Evolutionary conservation across 2,329 filamentous ascomycete species (phyloP), one percentile per base, ranked within the genome.

Genomic region (Ciborinia camelliae): DNA sequence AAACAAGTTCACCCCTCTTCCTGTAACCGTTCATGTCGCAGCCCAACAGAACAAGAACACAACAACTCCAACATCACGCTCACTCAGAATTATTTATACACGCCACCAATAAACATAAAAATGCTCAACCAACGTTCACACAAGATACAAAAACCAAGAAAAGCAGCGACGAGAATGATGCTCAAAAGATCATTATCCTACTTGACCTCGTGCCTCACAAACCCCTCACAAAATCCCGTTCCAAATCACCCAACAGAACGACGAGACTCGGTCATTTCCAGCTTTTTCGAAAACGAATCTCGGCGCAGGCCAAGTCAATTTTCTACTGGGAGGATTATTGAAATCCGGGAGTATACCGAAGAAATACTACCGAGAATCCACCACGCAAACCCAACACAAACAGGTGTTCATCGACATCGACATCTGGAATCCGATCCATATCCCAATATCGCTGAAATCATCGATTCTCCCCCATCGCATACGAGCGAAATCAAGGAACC

Each of bases 321-420:
- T n/a, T 12, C 18, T n/a, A 30, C 37, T 5, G 5, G 26, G 6
- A 9, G 12, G 1, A 2, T 28, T 14, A n/a, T n/a, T 18, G 10
- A 43, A 1, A 14, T 30, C 2, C 7, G 9, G 10, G 26, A 41
- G 30, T 0, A 30, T 39, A 18, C 35, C 1, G 10, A 26, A 30
- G 3, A 18, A 43, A 1, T 6, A 9, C 4, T 43, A 0, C 10
- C 10, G 30, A 1, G 30, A 41, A 30, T 5, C n/a, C 6, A 14
- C 3, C 0, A 14, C 2, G 26, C n/a, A 9, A 20, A 8, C 14
- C 2, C 14, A 9, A 20, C 6, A n/a, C 2, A 7, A 7, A 18
- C 18, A 28, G 15, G 9, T 50, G 4, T 2, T 28, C 14, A 4
- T 30, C 26, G 26, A n/a, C 39, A 20, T 43, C 39, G 15, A 43